phyloP scores from a whole-genome alignment of 1,139 yeast genomes.

The Candida tropicalis region DNA sequence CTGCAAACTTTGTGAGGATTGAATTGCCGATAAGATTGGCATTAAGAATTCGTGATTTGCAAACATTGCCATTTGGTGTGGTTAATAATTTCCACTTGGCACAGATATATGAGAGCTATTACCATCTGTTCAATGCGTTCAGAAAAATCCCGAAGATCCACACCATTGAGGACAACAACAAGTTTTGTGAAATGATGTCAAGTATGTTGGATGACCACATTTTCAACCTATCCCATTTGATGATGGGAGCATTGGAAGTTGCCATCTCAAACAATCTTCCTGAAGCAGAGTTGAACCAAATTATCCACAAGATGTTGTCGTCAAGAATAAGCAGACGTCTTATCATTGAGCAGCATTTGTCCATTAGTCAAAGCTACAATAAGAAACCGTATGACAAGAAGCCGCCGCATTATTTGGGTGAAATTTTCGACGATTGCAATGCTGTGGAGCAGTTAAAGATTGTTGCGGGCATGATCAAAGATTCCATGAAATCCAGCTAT shows the following conservation, averaged over 20 bases:
- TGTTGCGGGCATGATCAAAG: conserved; percentile 52
- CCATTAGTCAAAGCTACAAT: conserved; percentile 67
- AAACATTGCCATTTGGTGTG: conserved; percentile 78
- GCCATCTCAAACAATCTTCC: conserved; percentile 66
- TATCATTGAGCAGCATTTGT: conserved; percentile 86
- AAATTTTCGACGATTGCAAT: conserved; percentile 76
- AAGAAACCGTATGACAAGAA: conserved; percentile 45
- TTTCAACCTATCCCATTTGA: conserved; percentile 78
- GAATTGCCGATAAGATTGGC: conserved; percentile 87
- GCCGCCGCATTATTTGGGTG: conserved; percentile 79
- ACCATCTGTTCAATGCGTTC: conserved; percentile 82
- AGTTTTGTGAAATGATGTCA: conserved; percentile 65
- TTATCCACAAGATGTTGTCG: conserved; percentile 76
- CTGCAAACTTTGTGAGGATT: conserved; percentile 85
- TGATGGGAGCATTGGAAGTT: conserved; percentile 91
- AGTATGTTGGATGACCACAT: conserved; percentile 76
- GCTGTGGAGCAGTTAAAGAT: conserved; percentile 66
- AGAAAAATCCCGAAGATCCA: conserved; percentile 70
- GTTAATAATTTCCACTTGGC: conserved; percentile 84
- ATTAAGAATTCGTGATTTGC: conserved; percentile 76
- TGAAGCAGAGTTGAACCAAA: conserved; percentile 62
- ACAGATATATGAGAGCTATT: conserved; percentile 86
- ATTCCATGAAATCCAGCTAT: conserved; percentile 48
- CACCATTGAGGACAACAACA: conserved; percentile 70
- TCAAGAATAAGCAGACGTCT: conserved; percentile 88